A percentile compares a stretch with the other conserved stretches of the same genome.
Conservation (phyloP, 441 rosid genomes). For the Pelargonium australe region DNA sequence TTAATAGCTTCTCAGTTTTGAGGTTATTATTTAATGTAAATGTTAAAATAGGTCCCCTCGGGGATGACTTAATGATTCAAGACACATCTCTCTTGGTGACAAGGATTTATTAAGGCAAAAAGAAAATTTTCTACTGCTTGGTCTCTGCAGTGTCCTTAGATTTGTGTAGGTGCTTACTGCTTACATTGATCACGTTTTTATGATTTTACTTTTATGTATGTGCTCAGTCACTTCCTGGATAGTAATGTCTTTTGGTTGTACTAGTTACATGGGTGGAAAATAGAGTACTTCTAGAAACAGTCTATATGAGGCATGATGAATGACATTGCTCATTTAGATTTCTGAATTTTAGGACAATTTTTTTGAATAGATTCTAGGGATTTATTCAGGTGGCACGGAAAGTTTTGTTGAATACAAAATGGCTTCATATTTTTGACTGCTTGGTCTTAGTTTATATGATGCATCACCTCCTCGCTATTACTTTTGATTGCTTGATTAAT, state of each 20-base stretch:
- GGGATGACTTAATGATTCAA: no score
- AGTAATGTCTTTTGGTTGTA: background rate
- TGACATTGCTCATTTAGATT: background rate
- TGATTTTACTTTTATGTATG: no score
- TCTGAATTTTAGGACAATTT: no score
- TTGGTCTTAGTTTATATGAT: background rate
- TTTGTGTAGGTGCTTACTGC: no score
- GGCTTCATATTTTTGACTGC: constrained; percentile 2
- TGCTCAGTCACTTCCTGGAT: background rate
- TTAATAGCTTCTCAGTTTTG: background rate
- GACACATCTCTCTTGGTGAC: no score
- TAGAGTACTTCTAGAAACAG: background rate
- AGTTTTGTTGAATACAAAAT: background rate
- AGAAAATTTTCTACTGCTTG: no score
- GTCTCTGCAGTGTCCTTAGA: no score
- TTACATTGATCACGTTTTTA: no score
- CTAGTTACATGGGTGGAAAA: background rate
- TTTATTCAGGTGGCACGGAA: background rate
- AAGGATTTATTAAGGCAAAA: no score
- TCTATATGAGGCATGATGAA: background rate
- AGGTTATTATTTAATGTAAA: background rate
- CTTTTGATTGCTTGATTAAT: background rate
- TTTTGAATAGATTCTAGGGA: background rate
- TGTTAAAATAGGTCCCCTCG: background rate
- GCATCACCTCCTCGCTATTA: background rate